Percentiles rank a stretch among this genome's conserved stretches.
Conservation (phyloP, 257 asterid genomes). For the Lavandula angustifolia region DNA sequence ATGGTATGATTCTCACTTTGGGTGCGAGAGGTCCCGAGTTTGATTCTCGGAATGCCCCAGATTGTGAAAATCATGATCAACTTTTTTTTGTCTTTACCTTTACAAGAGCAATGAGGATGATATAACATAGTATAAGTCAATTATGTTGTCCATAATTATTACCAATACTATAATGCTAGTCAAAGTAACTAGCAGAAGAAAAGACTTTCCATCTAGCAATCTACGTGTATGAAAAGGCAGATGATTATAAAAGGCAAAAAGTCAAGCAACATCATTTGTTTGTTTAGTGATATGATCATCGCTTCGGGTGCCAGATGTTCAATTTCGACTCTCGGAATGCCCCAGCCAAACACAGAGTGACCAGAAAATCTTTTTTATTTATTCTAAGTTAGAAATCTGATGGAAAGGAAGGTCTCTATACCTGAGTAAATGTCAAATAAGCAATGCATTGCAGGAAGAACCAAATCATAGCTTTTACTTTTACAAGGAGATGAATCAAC, state of each 20-base stretch:
- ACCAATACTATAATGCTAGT: neutral
- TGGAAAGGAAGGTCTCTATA: too few species aligned
- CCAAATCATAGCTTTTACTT: too few species aligned
- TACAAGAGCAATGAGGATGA: too few species aligned
- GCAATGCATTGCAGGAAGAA: too few species aligned
- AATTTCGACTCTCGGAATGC: conserved; percentile 75
- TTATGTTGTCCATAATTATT: neutral
- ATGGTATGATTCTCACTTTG: conserved; percentile 35
- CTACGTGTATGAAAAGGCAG: too few species aligned
- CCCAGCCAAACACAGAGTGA: too few species aligned
- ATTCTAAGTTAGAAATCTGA: too few species aligned
- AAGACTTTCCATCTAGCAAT: neutral
- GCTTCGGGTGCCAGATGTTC: conserved; percentile 95
- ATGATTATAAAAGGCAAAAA: too few species aligned
- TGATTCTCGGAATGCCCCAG: conserved; percentile 28
- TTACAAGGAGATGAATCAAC: too few species aligned
- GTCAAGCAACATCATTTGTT: too few species aligned
- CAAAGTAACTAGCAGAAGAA: neutral
- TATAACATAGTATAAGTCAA: conserved; percentile 4
- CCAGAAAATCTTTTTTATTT: too few species aligned
- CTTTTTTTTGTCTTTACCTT: neutral
- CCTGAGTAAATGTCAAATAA: too few species aligned
- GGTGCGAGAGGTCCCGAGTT: conserved; percentile 34
- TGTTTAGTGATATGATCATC: conserved; percentile 95
- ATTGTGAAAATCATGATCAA: neutral